Evolutionary conservation across 345 rosid genomes (phyloP).

Genomic region (Gossypium australe): DNA sequence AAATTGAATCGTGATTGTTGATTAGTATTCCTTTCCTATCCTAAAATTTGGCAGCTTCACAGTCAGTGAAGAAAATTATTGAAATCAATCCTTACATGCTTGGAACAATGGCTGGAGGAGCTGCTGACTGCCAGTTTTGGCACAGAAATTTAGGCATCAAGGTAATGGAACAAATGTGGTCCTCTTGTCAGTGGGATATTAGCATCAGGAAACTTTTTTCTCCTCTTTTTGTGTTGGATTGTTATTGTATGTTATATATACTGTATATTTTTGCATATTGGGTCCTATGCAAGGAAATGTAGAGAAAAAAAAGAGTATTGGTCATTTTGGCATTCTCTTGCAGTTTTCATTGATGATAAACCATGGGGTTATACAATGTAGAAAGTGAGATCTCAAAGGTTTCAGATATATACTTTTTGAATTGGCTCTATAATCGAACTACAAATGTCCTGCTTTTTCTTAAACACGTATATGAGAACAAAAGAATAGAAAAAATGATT

Average conservation of each 20-base stretch:
- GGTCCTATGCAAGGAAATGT: background rate
- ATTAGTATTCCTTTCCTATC: background rate
- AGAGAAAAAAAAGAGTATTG: background rate
- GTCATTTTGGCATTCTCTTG: background rate
- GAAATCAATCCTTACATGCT: slow-evolving; percentile 85
- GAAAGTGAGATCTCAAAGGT: background rate
- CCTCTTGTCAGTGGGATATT: background rate
- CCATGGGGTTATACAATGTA: background rate
- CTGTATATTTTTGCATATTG: background rate
- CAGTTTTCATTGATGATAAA: background rate
- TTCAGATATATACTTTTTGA: background rate
- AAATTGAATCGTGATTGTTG: background rate
- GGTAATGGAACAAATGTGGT: slow-evolving; percentile 26
- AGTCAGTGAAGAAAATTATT: slow-evolving; percentile 70
- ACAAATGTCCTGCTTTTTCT: background rate
- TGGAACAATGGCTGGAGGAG: slow-evolving; percentile 89
- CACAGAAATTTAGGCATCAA: slow-evolving; percentile 74
- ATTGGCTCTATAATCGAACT: background rate
- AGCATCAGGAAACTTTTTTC: too few relatives aligned
- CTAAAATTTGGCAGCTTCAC: slow-evolving; percentile 50
- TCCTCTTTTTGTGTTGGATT: background rate
- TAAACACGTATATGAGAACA: background rate
- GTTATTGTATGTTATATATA: background rate
- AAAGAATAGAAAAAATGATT: background rate
- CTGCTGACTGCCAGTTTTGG: slow-evolving; percentile 89